Percentiles rank a stretch among this genome's conserved stretches.
Evolutionary conservation across 202 grass and related monocot species (phyloP).

Genomic region (Miscanthus sacchariflorus): DNA sequence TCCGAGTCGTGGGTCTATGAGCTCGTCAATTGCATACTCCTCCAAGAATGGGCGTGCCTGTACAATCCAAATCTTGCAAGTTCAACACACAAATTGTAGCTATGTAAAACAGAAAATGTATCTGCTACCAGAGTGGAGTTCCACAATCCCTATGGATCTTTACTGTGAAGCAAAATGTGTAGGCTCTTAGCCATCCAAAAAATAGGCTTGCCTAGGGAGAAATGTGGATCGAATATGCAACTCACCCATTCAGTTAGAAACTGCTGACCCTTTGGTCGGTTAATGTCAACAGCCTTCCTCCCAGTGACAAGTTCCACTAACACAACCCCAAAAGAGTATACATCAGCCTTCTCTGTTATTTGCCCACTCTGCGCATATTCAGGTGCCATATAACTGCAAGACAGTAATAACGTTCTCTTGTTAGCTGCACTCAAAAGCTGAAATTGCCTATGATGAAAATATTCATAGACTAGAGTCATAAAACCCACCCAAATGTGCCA

Average conservation of each 20-base stretch:
- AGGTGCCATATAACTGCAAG: slow-evolving; percentile 91
- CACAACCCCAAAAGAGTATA: slow-evolving; percentile 97
- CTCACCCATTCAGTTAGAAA: slow-evolving; percentile 98
- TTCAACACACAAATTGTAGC: background rate
- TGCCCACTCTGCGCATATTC: slow-evolving; percentile 98
- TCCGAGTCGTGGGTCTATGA: slow-evolving; percentile 80
- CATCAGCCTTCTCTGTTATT: slow-evolving; percentile 98
- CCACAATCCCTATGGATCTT: background rate
- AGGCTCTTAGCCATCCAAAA: slow-evolving; percentile 5
- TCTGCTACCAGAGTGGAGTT: background rate
- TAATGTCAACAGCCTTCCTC: slow-evolving; percentile 95
- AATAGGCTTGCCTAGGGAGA: background rate
- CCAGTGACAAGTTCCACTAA: slow-evolving; percentile 96
- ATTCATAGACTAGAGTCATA: slow-evolving; percentile 9
- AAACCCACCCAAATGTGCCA: slow-evolving; percentile 87
- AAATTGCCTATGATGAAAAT: background rate
- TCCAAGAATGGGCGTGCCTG: slow-evolving; percentile 91
- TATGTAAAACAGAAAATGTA: background rate
- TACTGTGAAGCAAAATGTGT: background rate
- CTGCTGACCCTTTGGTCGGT: slow-evolving; percentile 93
- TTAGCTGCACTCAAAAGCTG: slow-evolving; percentile 20
- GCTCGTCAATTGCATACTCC: slow-evolving; percentile 63
- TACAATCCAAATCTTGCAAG: slow-evolving; percentile 23
- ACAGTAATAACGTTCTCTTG: background rate
- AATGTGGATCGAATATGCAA: slow-evolving; percentile 14